These are phyloP conservation scores for Mucor sp. DNA, from an alignment of 371 early-diverging fungal species.

Conservation along the genomic window DNA sequence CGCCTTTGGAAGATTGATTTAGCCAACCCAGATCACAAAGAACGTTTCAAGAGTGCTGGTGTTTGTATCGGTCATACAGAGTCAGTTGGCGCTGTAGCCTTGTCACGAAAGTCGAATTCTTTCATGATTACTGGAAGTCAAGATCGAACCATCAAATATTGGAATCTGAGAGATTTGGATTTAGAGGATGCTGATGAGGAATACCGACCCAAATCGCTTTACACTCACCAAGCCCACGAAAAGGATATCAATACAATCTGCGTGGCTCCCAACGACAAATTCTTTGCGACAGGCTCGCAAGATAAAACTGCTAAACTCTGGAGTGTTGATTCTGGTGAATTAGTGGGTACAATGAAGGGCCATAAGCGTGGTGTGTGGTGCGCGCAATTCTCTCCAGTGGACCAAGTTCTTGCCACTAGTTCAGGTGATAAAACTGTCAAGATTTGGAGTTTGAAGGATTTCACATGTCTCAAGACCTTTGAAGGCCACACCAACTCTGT, in stretches of 20 bases:
- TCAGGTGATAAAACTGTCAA: conserved; percentile 94
- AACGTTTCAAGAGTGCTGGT: conserved; percentile 66
- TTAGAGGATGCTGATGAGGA: conserved; percentile 44
- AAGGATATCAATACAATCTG: conserved; percentile 97
- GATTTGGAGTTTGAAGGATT: conserved; percentile 91
- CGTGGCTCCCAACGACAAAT: conserved; percentile 89
- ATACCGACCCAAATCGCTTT: conserved; percentile 65
- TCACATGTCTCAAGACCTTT: conserved; percentile 89
- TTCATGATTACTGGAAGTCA: conserved; percentile 87
- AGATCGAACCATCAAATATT: conserved; percentile 93
- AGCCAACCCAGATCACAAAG: conserved; percentile 36
- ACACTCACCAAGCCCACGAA: conserved; percentile 95
- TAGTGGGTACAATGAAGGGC: conserved; percentile 86
- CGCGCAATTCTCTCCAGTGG: conserved; percentile 88
- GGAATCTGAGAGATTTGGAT: conserved; percentile 74
- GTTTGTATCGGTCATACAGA: conserved; percentile 90
- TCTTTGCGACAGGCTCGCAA: conserved; percentile 96
- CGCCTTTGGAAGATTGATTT: conserved; percentile 75
- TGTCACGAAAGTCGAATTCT: conserved; percentile 61
- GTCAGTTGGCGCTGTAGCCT: conserved; percentile 84
- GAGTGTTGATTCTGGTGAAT: conserved; percentile 82
- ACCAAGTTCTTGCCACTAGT: conserved; percentile 87
- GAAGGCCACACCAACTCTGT: conserved; percentile 97
- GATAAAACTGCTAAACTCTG: conserved; percentile 97
- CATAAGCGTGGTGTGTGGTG: conserved; percentile 97